Percentiles rank a stretch among this genome's conserved stretches.
Conservation (phyloP, 352 stramenopile genomes). For the Phytophthora rubi region DNA sequence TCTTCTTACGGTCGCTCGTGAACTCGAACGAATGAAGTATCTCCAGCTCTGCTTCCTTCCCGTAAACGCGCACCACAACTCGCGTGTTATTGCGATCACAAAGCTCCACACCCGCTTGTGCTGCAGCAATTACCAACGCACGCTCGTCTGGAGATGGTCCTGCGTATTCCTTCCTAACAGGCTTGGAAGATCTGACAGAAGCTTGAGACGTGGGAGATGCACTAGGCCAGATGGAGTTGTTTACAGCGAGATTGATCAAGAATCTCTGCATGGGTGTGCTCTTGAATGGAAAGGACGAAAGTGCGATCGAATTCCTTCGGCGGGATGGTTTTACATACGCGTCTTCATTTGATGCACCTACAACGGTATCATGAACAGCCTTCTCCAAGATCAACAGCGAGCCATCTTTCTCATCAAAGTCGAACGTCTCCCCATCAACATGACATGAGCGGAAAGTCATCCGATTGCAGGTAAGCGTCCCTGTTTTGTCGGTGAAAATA, state of each 20-base stretch:
- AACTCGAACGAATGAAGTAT: slow-evolving; percentile 71
- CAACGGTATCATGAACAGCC: slow-evolving; percentile 10
- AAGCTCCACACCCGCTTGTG: slow-evolving; percentile 53
- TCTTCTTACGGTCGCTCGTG: slow-evolving; percentile 73
- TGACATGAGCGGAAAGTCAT: slow-evolving; percentile 95
- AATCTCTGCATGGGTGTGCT: slow-evolving; percentile 44
- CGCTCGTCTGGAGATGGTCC: slow-evolving; percentile 84
- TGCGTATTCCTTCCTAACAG: slow-evolving; percentile 58
- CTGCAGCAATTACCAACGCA: slow-evolving; percentile 63
- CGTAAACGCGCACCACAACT: slow-evolving; percentile 36
- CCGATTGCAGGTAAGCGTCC: slow-evolving; percentile 92
- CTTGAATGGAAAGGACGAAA: slow-evolving; percentile 17
- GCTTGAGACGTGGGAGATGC: not conserved
- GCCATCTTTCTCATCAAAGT: slow-evolving; percentile 41
- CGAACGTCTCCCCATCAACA: slow-evolving; percentile 79
- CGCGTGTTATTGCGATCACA: slow-evolving; percentile 37
- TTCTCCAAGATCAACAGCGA: slow-evolving; percentile 36
- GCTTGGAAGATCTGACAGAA: not conserved
- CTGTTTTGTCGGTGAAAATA: slow-evolving; percentile 96
- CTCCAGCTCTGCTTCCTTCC: slow-evolving; percentile 43
- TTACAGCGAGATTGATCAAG: slow-evolving; percentile 62
- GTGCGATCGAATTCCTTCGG: slow-evolving; percentile 12
- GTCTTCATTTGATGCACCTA: slow-evolving; percentile 12
- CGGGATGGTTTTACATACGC: slow-evolving; percentile 5
- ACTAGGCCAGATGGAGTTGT: slow-evolving; percentile 63